Conservation (phyloP, 257 asterid genomes). For the Solanum sitiens region DNA sequence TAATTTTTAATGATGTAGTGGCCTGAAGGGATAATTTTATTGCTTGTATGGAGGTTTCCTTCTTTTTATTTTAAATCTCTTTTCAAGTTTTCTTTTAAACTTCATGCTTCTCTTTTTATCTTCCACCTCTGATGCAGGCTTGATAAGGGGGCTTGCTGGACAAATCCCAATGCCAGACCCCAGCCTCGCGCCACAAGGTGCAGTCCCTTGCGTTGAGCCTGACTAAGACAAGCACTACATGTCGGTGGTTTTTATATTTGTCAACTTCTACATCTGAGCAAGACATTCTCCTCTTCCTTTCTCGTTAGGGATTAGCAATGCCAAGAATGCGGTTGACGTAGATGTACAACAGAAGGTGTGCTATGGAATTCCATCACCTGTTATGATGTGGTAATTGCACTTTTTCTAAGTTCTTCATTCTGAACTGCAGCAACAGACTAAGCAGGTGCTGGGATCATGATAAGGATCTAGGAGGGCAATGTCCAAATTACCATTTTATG, state of each 20-base stretch:
- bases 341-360: neutral
- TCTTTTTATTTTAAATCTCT: neutral
- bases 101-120: neutral
- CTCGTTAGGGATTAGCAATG: neutral
- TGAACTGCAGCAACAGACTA: conserved; percentile 3
- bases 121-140: conserved; percentile 39
- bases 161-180: too few relatives aligned
- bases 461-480: conserved; percentile 32
- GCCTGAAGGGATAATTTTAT: neutral
- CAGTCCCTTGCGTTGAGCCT: too few relatives aligned
- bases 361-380: neutral
- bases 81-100: neutral
- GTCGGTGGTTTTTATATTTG: too few relatives aligned
- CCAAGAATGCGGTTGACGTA: neutral
- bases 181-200: too few relatives aligned
- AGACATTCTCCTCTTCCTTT: neutral
- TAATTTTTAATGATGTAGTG: neutral
- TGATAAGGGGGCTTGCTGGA: conserved; percentile 19
- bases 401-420: neutral
- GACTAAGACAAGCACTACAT: too few relatives aligned
- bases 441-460: conserved; percentile 13
- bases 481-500: conserved; percentile 11
- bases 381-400: neutral
- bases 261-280: too few relatives aligned
- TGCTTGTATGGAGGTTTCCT: neutral